Conservation (phyloP, 2,329 filamentous ascomycete species). For the Fusarium sp. region DNA sequence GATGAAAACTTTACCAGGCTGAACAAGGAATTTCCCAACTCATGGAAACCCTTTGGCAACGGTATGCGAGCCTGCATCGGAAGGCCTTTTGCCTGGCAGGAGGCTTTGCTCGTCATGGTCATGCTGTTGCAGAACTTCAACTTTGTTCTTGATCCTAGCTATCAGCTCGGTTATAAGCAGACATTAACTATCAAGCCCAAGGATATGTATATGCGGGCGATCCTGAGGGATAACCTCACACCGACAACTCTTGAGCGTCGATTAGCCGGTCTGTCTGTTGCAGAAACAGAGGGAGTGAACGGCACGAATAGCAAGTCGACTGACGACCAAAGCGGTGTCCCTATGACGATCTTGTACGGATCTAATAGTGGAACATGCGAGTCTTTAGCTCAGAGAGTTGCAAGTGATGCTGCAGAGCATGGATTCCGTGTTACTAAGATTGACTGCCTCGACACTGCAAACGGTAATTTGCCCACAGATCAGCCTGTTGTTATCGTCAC, state of each 20-base stretch:
- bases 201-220: not conserved
- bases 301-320: not conserved
- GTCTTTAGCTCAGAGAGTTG: slow-evolving; percentile 1
- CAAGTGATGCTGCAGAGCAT: not conserved
- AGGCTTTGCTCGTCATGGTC: slow-evolving; percentile 73
- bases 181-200: slow-evolving; percentile 49
- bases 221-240: not conserved
- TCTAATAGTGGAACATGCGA: slow-evolving; percentile 6
- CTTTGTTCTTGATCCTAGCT: slow-evolving; percentile 73
- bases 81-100: slow-evolving; percentile 81
- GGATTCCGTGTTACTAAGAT: slow-evolving; percentile 1
- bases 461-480: not conserved
- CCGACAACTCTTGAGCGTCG: not conserved
- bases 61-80: slow-evolving; percentile 80
- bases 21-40: slow-evolving; percentile 71
- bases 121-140: slow-evolving; percentile 81
- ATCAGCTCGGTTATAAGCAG: slow-evolving; percentile 68
- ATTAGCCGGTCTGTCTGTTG: not conserved
- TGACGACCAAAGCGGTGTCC: not conserved
- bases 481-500: slow-evolving; percentile 1
- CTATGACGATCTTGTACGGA: not conserved
- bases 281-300: not conserved
- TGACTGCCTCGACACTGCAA: slow-evolving; percentile 1
- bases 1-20: not conserved
- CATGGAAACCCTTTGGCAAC: slow-evolving; percentile 83